These are phyloP conservation scores for Larix sibirica DNA, from an alignment of 83 land plant species.

Conservation along the genomic window DNA sequence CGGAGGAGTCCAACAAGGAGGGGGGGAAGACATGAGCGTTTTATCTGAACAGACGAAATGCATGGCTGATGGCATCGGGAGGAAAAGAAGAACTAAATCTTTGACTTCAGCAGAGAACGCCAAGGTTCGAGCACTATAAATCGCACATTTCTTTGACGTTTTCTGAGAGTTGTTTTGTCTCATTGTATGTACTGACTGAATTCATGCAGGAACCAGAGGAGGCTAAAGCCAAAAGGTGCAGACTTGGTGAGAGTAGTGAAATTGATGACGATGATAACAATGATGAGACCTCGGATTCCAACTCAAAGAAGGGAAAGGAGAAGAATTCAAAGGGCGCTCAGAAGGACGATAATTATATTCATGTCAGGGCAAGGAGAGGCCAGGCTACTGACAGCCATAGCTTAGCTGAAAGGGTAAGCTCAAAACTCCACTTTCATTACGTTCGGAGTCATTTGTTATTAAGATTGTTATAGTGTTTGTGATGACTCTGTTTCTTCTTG, in stretches of 20 bases:
- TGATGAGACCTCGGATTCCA: slow-evolving; percentile 11
- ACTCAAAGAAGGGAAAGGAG: slow-evolving; percentile 8
- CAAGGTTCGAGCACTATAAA: neutral
- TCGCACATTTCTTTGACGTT: neutral
- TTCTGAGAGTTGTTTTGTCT: slow-evolving; percentile 3
- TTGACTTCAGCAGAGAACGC: neutral
- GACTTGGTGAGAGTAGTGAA: slow-evolving; percentile 5
- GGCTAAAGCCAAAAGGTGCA: slow-evolving; percentile 13
- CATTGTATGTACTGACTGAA: neutral
- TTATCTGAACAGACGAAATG: neutral
- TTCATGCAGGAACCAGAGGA: slow-evolving; percentile 19
- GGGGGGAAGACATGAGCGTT: neutral
- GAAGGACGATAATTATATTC: slow-evolving; percentile 26
- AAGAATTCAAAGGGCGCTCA: slow-evolving; percentile 11
- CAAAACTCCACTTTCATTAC: neutral
- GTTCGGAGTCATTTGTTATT: neutral
- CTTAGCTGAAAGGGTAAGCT: slow-evolving; percentile 32
- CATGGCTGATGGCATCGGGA: neutral
- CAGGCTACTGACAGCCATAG: slow-evolving; percentile 37
- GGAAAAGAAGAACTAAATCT: slow-evolving; percentile 10
- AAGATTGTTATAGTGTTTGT: neutral
- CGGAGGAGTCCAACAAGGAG: neutral
- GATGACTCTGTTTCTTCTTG: neutral
- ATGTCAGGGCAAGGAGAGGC: slow-evolving; percentile 37
- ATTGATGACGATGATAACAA: slow-evolving; percentile 3